A percentile compares a stretch with the other conserved stretches of the same genome.
Evolutionary conservation across 768 basidiomycete species (phyloP).

Genomic region (Boletus tomentosulus): DNA sequence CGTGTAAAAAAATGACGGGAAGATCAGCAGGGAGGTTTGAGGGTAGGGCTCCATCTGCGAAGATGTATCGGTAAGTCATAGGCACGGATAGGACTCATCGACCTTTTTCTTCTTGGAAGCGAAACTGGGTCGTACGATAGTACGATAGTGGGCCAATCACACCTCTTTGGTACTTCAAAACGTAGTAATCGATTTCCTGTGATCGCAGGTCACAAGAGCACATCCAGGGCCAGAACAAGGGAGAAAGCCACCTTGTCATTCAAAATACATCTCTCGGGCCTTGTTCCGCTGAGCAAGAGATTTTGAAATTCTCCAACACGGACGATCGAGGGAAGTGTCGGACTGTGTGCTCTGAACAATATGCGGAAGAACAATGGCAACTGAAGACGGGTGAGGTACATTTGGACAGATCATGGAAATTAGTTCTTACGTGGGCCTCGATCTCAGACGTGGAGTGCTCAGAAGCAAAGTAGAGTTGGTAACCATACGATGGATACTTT

Average conservation of each 20-base stretch:
- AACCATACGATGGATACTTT: constrained; percentile 54
- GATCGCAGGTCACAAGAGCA: constrained; percentile 4
- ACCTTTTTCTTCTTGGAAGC: constrained; percentile 65
- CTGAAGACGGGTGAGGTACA: constrained; percentile 26
- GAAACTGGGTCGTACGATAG: constrained; percentile 57
- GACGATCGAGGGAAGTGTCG: not conserved
- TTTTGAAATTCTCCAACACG: constrained; percentile 9
- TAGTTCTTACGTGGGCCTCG: constrained; percentile 47
- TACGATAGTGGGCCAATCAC: constrained; percentile 77
- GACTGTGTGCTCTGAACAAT: constrained; percentile 3
- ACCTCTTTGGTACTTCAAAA: constrained; percentile 40
- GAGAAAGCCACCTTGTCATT: constrained; percentile 12
- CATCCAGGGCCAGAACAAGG: not conserved
- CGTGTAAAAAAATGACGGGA: constrained; percentile 60
- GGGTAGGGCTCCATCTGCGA: constrained; percentile 42
- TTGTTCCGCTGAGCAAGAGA: constrained; percentile 1
- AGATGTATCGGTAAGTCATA: not conserved
- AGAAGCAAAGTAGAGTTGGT: constrained; percentile 65
- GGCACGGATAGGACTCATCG: not conserved
- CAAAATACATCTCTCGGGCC: constrained; percentile 14
- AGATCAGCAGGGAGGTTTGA: constrained; percentile 42
- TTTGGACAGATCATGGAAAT: not conserved
- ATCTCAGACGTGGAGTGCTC: constrained; percentile 50
- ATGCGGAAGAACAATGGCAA: constrained; percentile 16
- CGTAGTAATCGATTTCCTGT: constrained; percentile 57